Evolutionary conservation across 2,329 filamentous ascomycete species (phyloP).

Genomic region (Trichoderma atrobrunneum): DNA sequence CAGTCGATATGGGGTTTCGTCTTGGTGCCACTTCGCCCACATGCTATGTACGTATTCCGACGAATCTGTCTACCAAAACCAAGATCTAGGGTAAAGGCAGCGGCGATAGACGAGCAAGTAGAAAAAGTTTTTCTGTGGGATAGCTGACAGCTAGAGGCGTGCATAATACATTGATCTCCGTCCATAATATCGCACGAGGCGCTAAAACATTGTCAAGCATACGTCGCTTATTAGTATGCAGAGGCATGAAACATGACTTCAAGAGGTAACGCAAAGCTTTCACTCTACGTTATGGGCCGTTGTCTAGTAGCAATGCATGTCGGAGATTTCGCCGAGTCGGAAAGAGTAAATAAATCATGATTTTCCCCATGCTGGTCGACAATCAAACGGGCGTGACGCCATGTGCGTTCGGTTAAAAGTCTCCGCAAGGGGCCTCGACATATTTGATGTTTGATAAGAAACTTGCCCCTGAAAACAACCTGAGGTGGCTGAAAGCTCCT

Average conservation of each 20-base stretch:
- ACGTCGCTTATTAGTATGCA: background rate
- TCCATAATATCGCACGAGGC: background rate
- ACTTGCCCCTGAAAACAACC: background rate
- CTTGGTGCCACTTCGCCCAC: background rate
- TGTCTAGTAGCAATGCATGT: background rate
- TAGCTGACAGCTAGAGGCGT: background rate
- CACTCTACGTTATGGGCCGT: background rate
- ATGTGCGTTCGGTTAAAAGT: conserved; percentile 6
- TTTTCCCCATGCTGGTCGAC: background rate
- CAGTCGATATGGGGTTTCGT: background rate
- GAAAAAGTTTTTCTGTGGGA: background rate
- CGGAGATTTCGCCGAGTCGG: background rate
- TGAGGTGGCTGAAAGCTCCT: conserved; percentile 3
- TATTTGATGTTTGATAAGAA: background rate
- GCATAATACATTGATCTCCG: background rate
- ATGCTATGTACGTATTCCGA: background rate
- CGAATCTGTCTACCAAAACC: background rate
- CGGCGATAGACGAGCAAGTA: background rate
- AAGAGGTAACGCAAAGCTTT: background rate
- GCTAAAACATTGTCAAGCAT: conserved; percentile 12
- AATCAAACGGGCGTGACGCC: background rate
- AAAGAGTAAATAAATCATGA: background rate
- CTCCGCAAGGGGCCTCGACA: background rate
- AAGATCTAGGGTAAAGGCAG: background rate
- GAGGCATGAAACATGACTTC: background rate